phyloP scores from a whole-genome alignment of 2,329 filamentous ascomycete species.

The Neoascochyta sp. region DNA sequence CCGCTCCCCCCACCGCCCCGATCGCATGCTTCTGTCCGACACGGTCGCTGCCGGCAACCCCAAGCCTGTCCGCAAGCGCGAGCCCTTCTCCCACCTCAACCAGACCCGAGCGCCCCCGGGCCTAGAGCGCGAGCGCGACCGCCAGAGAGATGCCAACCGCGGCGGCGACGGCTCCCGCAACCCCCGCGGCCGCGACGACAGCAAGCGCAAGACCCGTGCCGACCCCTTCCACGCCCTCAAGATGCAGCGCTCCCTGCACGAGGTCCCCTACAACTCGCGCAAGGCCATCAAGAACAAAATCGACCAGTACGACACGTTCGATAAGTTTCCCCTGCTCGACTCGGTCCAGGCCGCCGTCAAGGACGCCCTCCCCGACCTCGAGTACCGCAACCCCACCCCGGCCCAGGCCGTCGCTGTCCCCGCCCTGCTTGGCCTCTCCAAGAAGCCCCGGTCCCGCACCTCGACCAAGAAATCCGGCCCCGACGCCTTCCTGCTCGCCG shows the following conservation, averaged over 20 bases:
- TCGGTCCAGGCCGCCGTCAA: constrained; percentile 66
- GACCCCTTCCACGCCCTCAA: constrained; percentile 76
- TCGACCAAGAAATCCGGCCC: constrained; percentile 40
- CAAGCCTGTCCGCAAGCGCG: constrained; percentile 21
- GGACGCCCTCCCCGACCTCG: constrained; percentile 73
- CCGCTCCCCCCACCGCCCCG: constrained; percentile 21
- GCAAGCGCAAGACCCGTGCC: constrained; percentile 35
- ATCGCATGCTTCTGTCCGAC: constrained; percentile 48
- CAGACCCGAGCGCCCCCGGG: constrained; percentile 27
- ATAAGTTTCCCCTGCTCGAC: constrained; percentile 73
- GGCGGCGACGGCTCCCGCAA: constrained; percentile 8
- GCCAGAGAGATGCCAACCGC: constrained; percentile 5
- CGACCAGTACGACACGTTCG: constrained; percentile 70
- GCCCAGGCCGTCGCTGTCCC: constrained; percentile 89
- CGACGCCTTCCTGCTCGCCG: constrained; percentile 76
- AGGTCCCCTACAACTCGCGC: constrained; percentile 70
- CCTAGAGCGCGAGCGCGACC: constrained; percentile 15
- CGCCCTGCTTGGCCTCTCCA: constrained; percentile 61
- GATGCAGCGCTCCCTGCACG: constrained; percentile 80
- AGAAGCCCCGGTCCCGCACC: constrained; percentile 30
- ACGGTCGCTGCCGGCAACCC: constrained; percentile 23
- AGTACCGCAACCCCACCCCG: constrained; percentile 76
- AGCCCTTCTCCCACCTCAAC: constrained; percentile 35
- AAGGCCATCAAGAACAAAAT: constrained; percentile 59
- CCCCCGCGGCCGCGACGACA: constrained; percentile 14